Evolutionary conservation across 1,139 yeast genomes (phyloP), one percentile per base, ranked within the genome.

Genomic region (Scheffersomyces insectosa): DNA sequence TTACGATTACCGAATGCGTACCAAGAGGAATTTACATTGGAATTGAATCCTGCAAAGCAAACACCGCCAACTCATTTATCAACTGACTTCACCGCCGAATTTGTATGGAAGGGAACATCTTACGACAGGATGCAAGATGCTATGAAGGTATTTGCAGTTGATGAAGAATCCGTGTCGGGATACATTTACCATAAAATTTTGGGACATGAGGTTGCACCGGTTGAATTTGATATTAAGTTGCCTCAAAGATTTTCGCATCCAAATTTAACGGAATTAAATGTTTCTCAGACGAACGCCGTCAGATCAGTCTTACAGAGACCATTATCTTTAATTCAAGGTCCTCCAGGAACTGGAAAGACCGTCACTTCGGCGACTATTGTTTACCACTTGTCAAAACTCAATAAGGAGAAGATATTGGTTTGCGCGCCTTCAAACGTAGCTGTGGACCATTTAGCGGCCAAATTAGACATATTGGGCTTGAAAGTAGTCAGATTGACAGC

Each of bases 281-380:
- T 72, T 14, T 88, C 96, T 1, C 98, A 91, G 64, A 76, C 77
- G 2, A 80, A 79, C 56, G 97, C 97, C 0, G 91, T 91, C 23
- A 72, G 77, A 44, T 68, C 80, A 5, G 97, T 86, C 1, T 66
- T 91, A 47, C 79, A 78, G 55, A 74, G 83, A 54, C 97, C 97
- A 2, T 71, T 91, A 36, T 82, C 96, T 6, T 75, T 91, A 55
- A 90, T 91, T 51, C 98, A 91, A 63, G 98, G 98, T 14, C 98
- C 98, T n/a, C 98, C 98, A 2, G 96, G 96, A 48, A 91, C 98
- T 0, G 98, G 98, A 60, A 91, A 91, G 62, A 91, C 98, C 1
- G 96, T 89, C 11, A 90, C 96, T 0, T 88, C 97, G 0, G 95
- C 97, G 3, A 85, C 96, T 0, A 88, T 91, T 50, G 80, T 90